Conservation (phyloP, 2,329 filamentous ascomycete genomes). For the Aspergillus costaricaensis region DNA sequence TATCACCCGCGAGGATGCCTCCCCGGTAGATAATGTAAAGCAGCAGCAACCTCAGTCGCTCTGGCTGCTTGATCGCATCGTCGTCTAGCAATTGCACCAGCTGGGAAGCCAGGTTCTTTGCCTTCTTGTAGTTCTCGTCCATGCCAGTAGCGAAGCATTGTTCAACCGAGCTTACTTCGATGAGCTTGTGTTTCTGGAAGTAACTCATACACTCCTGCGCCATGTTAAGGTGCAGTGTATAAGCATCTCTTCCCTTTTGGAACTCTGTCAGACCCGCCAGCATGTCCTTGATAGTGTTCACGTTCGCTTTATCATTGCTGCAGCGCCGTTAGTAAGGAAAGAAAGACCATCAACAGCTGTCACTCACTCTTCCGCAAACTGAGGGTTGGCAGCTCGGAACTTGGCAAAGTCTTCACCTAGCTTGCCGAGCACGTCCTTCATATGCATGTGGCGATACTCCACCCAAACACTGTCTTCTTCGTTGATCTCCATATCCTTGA, state of each 20-base stretch:
- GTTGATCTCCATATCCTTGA: conserved; percentile 86
- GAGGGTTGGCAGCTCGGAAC: conserved; percentile 86
- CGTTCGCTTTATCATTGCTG: conserved; percentile 67
- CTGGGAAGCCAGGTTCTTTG: conserved; percentile 84
- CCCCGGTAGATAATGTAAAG: conserved; percentile 85
- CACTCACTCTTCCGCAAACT: conserved; percentile 73
- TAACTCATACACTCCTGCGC: conserved; percentile 95
- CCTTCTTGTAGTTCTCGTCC: conserved; percentile 88
- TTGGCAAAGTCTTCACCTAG: conserved; percentile 89
- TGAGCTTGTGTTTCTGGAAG: conserved; percentile 80
- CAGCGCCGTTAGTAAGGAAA: conserved; percentile 3
- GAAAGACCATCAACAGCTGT: not conserved
- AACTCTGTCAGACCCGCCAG: conserved; percentile 91
- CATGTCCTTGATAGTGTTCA: conserved; percentile 97
- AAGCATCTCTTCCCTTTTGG: conserved; percentile 91
- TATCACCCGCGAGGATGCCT: conserved; percentile 79
- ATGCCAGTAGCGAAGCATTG: conserved; percentile 89
- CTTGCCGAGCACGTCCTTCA: conserved; percentile 97
- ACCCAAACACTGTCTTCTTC: conserved; percentile 96
- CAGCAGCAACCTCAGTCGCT: conserved; percentile 81
- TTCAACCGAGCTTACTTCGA: conserved; percentile 84
- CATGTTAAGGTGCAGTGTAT: conserved; percentile 93
- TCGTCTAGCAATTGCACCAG: conserved; percentile 88
- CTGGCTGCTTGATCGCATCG: conserved; percentile 67
- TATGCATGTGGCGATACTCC: conserved; percentile 89